Conservation (phyloP, 352 stramenopile genomes). For the Pythium biforme region DNA sequence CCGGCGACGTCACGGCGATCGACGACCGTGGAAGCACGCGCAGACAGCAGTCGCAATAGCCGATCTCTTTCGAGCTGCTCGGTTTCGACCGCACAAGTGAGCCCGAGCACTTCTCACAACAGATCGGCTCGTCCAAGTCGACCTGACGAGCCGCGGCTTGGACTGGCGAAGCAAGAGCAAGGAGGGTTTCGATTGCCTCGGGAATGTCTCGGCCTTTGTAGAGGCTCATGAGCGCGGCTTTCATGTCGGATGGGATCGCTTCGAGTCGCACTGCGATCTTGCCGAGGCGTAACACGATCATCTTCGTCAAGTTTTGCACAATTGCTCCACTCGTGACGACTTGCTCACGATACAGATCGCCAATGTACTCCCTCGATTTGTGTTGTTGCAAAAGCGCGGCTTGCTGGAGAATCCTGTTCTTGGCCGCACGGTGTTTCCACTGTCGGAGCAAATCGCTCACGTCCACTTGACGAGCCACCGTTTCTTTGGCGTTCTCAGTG, state of each 20-base stretch:
- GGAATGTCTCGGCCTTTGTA: too few species aligned
- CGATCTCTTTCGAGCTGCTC: background rate
- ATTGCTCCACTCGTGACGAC: background rate
- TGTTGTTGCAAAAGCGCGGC: background rate
- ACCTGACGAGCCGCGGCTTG: background rate
- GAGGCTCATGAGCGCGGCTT: too few species aligned
- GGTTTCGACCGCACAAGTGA: background rate
- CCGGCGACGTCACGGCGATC: background rate
- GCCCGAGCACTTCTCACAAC: background rate
- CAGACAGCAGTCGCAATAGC: background rate
- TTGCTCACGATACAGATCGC: background rate
- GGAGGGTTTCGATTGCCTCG: too few species aligned
- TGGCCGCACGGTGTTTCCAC: background rate
- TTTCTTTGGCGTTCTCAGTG: too few species aligned
- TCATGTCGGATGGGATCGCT: background rate
- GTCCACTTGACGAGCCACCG: too few species aligned
- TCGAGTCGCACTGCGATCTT: background rate
- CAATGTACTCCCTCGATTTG: background rate
- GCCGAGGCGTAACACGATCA: background rate
- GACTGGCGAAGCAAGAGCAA: too few species aligned
- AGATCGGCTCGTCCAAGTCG: background rate
- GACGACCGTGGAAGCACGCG: background rate
- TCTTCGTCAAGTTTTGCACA: background rate
- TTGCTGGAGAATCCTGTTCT: background rate
- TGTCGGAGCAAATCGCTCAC: background rate